phyloP scores from a whole-genome alignment of 345 rosid genomes.

The Euphorbia peplus region DNA sequence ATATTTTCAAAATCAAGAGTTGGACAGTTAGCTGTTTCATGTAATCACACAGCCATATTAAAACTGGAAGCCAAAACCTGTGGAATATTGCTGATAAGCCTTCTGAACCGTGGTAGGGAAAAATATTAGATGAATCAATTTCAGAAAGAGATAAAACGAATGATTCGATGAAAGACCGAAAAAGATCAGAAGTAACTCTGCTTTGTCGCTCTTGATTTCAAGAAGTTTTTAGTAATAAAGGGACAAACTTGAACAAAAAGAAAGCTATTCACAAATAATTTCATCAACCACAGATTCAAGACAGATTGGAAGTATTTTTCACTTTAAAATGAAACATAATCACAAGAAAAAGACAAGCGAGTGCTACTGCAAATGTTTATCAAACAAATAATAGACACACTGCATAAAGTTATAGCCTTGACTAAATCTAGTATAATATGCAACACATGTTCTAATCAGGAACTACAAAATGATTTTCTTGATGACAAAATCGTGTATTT shows the following conservation, averaged over 20 bases:
- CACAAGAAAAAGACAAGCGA: neutral
- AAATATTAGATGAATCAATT: neutral
- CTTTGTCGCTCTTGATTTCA: neutral
- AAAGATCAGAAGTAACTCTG: neutral
- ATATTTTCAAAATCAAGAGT: neutral
- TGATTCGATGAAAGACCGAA: neutral
- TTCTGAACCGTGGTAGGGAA: neutral
- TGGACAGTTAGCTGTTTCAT: neutral
- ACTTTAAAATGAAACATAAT: neutral
- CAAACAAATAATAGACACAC: neutral
- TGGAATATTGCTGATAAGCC: neutral
- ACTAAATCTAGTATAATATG: neutral
- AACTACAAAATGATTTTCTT: neutral
- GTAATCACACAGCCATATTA: neutral
- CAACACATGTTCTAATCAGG: neutral
- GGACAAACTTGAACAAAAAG: neutral
- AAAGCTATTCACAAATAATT: neutral
- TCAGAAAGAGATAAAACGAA: neutral
- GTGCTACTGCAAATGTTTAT: conserved; percentile 1
- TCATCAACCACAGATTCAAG: neutral
- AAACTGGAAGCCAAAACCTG: neutral
- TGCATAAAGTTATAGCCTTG: neutral
- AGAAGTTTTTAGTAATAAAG: neutral
- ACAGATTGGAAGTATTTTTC: neutral
- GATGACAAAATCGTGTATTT: neutral